Base-by-base conservation (phyloP, 345 rosid species). In the Anacardium occidentale region DNA sequence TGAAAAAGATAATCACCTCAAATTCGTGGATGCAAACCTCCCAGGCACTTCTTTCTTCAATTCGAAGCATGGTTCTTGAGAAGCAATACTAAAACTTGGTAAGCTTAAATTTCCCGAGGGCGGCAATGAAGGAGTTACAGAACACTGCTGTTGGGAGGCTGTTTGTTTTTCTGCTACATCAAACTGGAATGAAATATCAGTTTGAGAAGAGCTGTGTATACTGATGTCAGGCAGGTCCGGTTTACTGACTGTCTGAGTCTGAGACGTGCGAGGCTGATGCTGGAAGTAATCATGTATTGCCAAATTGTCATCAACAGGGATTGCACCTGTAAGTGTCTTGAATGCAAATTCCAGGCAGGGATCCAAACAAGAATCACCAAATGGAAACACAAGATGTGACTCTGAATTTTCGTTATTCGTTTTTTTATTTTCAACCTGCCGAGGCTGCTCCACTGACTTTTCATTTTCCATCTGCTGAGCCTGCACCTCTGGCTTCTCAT, bases 341-440 rank as follows among this genome's bases (percentile, higher is more conserved):
- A 79, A 82, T 55, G 93, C 80, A 59, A 79, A 86, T 67, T 82
- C 62, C 12, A 81, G 81, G 70, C 83, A 72, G 3, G 86, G 86
- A 47, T 80, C 82, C 34, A 82, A 75, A 88, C 89, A 86, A 71
- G 62, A 77, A 51, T 74, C 81, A 26, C 60, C 74, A 34, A 54
- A 73, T 24, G 85, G 47, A 70, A 75, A 55, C 40, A 48, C 12
- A 25, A 55, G 53, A 21, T 15, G 55, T 45, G 58, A 53, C 32
- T 62, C 77, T 51, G 72, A 58, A 61, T 70, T 77, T 65, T 79
- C 70, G 21, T 13, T 55, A 37, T 54, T 48, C 12, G 24, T 57
- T 61, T 64, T 69, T 40, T 57, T 64, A 40, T 60, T 57, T 32
- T 58, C 75, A 34, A 64, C 65, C 11, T 45, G 18, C 29, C n/a